Base-by-base conservation (phyloP, 768 basidiomycete species). In the Amylocystis lapponica region DNA sequence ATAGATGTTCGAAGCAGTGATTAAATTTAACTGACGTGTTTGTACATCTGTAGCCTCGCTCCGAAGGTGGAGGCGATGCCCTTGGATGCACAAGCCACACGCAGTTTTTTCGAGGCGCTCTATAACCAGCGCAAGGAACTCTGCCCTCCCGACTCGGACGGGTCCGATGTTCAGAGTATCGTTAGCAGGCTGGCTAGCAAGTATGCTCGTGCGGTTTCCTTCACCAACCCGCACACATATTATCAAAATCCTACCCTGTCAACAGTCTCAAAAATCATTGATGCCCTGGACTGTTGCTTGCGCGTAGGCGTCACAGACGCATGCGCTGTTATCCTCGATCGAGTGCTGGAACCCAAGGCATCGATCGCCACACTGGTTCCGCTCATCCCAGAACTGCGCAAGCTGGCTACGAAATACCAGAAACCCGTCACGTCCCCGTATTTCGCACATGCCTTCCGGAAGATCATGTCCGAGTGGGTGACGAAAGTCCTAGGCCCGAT, bases 401-500 rank as follows among this genome's bases (percentile, higher is more conserved):
- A 42, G 13, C 27, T 53, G 10, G 30, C 37, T 7, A 2, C 29
- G 13, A 45, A 46, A 23, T 35, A 50, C 34, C 31, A 36, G 3
- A 22, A 17, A n/a, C 30, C 39, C 1, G 33, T 22, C 14, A 19
- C 50, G 9, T 39, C 43, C n/a, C 39, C 45, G 3, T 2, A 26
- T 2, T 46, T 49, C 20, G 39, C 39, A 1, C 21, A 43, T 12
- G 43, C 38, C 2, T 50, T 57, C 38, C 45, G 39, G 25, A 27
- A 12, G 2, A 47, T 48, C 40, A 12, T 47, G 19, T 27, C 43
- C 4, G 20, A 21, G 17, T 57, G 50, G 49, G 39, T 38, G 7
- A 9, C 46, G 7, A 40, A 47, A 21, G 48, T 54, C 7, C 33
- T 57, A 14, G 49, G 47, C 4, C 34, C 44, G 6, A 16, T 29